A percentile compares a stretch with the other conserved stretches of the same genome.
Evolutionary conservation across 2,329 filamentous ascomycete genomes (phyloP).

Genomic region (Trichoderma citrinoviride): DNA sequence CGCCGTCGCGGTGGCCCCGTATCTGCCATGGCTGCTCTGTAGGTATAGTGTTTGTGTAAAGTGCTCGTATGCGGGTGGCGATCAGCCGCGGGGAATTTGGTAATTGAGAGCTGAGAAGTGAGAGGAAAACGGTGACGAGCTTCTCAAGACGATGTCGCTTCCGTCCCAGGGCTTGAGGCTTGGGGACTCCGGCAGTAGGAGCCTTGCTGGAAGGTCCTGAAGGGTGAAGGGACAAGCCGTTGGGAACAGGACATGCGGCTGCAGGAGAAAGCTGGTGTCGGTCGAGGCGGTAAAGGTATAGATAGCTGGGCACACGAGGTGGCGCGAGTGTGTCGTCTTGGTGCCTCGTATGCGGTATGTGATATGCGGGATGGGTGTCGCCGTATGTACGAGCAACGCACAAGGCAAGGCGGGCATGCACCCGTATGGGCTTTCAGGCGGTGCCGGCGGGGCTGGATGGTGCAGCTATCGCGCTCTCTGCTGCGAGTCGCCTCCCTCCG

Average conservation of each 20-base stretch:
- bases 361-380: background rate
- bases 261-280: background rate
- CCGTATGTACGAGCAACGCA: background rate
- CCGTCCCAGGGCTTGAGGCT: background rate
- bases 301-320: background rate
- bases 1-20: slow-evolving; percentile 50
- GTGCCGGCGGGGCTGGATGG: background rate
- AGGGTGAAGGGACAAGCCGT: slow-evolving; percentile 1
- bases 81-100: background rate
- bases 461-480: background rate
- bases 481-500: background rate
- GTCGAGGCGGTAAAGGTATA: slow-evolving; percentile 11
- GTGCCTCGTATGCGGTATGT: slow-evolving; percentile 1
- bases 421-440: background rate
- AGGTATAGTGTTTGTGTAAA: background rate
- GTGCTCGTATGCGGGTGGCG: slow-evolving; percentile 14
- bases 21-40: slow-evolving; percentile 36
- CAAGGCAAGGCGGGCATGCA: background rate
- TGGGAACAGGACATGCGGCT: slow-evolving; percentile 16
- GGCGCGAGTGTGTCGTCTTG: background rate
- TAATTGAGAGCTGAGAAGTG: background rate
- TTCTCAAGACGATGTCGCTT: background rate
- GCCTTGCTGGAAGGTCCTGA: slow-evolving; percentile 13
- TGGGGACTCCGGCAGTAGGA: background rate
- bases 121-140: background rate